phyloP scores from a whole-genome alignment of 2,329 filamentous ascomycete species.

The Huntiella bhutanensis region DNA sequence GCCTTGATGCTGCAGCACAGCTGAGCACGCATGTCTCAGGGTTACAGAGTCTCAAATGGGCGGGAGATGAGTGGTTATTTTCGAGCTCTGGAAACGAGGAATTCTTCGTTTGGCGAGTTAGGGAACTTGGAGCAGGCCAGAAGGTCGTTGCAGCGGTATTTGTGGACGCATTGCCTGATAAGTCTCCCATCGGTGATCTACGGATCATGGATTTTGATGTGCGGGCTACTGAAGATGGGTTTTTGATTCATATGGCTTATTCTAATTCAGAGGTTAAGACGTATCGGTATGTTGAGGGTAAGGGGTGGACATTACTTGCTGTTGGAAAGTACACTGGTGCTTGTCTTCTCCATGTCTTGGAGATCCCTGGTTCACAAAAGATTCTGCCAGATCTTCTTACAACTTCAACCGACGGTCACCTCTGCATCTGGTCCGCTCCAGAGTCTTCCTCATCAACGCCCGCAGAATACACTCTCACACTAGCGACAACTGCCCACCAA shows the following conservation, averaged over 20 bases:
- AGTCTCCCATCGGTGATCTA: constrained; percentile 41
- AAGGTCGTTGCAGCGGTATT: constrained; percentile 34
- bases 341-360: constrained; percentile 51
- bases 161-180: constrained; percentile 34
- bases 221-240: constrained; percentile 18
- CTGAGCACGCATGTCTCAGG: constrained; percentile 67
- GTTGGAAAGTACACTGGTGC: constrained; percentile 46
- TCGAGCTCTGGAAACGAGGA: constrained; percentile 80
- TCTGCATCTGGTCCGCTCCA: constrained; percentile 37
- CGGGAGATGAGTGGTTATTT: constrained; percentile 52
- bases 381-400: constrained; percentile 31
- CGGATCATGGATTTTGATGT: constrained; percentile 67
- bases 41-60: constrained; percentile 65
- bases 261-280: constrained; percentile 66
- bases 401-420: constrained; percentile 62
- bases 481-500: constrained; percentile 45
- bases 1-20: constrained; percentile 23
- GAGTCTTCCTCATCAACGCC: background rate
- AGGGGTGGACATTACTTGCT: constrained; percentile 31
- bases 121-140: constrained; percentile 29
- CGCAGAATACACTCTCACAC: constrained; percentile 15
- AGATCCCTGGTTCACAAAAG: constrained; percentile 18
- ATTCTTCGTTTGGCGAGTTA: constrained; percentile 65
- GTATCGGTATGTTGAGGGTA: constrained; percentile 27
- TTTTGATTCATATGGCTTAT: constrained; percentile 52